Percentiles rank a stretch among this genome's conserved stretches.
These are phyloP conservation scores for Venustampulla echinocandica DNA, from an alignment of 495 filamentous ascomycete species.

Conservation along the genomic window DNA sequence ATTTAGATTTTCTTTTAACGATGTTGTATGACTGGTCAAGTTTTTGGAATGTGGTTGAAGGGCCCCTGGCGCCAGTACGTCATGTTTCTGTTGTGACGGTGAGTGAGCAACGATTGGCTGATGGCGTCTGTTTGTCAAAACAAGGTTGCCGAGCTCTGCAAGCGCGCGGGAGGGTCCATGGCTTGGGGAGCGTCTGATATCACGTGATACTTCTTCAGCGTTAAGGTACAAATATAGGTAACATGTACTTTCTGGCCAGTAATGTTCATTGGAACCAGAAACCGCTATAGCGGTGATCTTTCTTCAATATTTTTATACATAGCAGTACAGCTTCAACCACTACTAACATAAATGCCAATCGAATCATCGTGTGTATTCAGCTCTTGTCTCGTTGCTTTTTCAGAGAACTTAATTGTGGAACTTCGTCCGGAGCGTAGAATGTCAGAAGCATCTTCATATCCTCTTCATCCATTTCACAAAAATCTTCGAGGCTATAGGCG, in stretches of 20 bases:
- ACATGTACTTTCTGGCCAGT: no score
- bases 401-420: conserved; percentile 41
- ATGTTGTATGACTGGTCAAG: no score
- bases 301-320: no score
- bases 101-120: background rate
- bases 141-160: background rate
- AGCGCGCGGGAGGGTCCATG: background rate
- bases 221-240: no score
- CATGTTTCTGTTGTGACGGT: background rate
- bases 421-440: conserved; percentile 51
- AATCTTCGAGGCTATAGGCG: conserved; percentile 72
- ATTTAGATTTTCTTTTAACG: no score
- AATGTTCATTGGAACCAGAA: no score
- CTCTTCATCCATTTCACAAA: conserved; percentile 72
- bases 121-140: background rate
- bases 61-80: background rate
- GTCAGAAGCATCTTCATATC: conserved; percentile 73
- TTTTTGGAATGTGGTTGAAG: no score
- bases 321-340: no score
- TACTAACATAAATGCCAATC: conserved; percentile 48
- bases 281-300: no score
- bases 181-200: no score
- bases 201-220: no score
- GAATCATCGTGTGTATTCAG: conserved; percentile 47
- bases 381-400: conserved; percentile 39